A percentile compares a stretch with the other conserved stretches of the same genome.
Conservation (phyloP, 371 early-diverging fungal genomes). For the Amoeboradix gromovi region DNA sequence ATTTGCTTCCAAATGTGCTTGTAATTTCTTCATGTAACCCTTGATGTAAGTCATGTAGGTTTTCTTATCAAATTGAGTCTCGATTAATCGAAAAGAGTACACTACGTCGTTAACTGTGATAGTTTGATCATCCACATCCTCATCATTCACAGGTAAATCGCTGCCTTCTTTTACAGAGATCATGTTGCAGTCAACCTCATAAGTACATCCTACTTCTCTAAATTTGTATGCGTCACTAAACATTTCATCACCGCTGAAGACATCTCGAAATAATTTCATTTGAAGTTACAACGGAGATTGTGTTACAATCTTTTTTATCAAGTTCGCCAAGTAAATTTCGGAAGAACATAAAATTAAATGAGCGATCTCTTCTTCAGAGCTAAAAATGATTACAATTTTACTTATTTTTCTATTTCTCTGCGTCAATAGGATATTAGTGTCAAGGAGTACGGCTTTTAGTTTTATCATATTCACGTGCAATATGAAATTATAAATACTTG, state of each 20-base stretch:
- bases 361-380: no score
- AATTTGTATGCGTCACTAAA: constrained; percentile 59
- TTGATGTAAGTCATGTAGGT: constrained; percentile 61
- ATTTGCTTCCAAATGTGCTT: constrained; percentile 23
- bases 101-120: constrained; percentile 55
- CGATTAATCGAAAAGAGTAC: constrained; percentile 39
- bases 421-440: no score
- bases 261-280: constrained; percentile 1
- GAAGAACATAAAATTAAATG: no score
- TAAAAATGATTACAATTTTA: no score
- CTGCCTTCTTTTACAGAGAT: constrained; percentile 1
- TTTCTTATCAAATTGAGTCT: constrained; percentile 68
- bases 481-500: no score
- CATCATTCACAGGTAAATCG: constrained; percentile 16
- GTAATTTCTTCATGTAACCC: constrained; percentile 39
- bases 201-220: constrained; percentile 29
- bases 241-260: constrained; percentile 38
- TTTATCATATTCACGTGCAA: no score
- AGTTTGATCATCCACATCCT: constrained; percentile 29
- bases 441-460: no score
- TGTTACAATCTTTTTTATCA: no score
- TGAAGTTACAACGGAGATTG: no score
- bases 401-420: no score
- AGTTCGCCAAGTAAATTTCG: no score
- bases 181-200: constrained; percentile 47